Percentiles rank a stretch among this genome's conserved stretches.
phyloP scores from a whole-genome alignment of 2,329 filamentous ascomycete genomes.

The Trichoderma cornu-damae region DNA sequence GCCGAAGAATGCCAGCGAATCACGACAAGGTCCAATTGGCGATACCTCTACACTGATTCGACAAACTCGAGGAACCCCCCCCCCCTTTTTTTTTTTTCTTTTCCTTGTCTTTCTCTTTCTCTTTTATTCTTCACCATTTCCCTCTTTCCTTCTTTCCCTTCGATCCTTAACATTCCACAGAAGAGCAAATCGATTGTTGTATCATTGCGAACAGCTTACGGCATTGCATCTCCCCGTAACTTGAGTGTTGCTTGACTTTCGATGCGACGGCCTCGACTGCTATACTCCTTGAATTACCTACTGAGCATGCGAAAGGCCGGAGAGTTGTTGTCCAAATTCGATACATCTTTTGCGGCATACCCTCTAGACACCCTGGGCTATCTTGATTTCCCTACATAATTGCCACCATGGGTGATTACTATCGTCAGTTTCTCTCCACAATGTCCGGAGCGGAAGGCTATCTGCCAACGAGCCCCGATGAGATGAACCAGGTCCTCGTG shows the following conservation, averaged over 20 bases:
- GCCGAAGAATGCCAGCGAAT: background rate
- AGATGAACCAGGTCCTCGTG: slow-evolving; percentile 36
- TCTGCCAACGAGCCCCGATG: slow-evolving; percentile 37
- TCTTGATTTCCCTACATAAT: slow-evolving; percentile 10
- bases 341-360: background rate
- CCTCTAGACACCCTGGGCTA: slow-evolving; percentile 6
- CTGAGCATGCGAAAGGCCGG: slow-evolving; percentile 15
- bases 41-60: background rate
- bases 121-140: too few species aligned
- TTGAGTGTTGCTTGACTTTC: background rate
- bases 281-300: background rate
- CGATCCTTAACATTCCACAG: background rate
- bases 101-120: too few species aligned
- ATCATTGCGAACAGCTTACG: background rate
- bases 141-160: background rate
- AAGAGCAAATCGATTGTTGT: background rate
- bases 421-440: slow-evolving; percentile 51
- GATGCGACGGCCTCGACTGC: slow-evolving; percentile 14
- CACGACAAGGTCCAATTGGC: background rate
- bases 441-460: slow-evolving; percentile 43
- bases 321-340: background rate
- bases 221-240: background rate
- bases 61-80: background rate
- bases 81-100: too few species aligned
- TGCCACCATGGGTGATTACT: slow-evolving; percentile 49